phyloP scores from a whole-genome alignment of 2,329 filamentous ascomycete genomes.

The Botrytis hyacinthi region DNA sequence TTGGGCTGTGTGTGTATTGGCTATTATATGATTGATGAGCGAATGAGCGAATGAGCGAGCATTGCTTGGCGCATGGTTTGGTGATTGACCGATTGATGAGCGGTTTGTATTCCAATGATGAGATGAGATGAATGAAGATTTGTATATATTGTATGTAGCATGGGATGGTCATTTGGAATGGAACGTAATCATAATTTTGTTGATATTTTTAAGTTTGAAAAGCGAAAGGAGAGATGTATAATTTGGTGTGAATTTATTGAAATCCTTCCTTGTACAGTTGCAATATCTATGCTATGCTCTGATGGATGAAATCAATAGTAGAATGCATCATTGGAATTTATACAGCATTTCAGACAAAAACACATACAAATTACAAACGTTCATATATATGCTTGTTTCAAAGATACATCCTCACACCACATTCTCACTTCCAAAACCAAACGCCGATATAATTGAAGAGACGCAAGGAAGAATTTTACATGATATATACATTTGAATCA shows the following conservation, averaged over 20 bases:
- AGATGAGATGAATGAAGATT: constrained; percentile 12
- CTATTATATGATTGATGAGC: constrained; percentile 5
- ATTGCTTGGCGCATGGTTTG: constrained; percentile 6
- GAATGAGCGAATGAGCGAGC: constrained; percentile 10
- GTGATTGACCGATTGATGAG: background rate
- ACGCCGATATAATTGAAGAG: background rate
- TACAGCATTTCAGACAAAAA: background rate
- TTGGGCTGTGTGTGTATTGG: background rate
- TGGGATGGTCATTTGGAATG: background rate
- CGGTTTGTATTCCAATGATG: constrained; percentile 9
- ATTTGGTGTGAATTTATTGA: background rate
- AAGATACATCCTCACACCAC: background rate
- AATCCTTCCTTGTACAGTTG: background rate
- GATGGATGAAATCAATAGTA: background rate
- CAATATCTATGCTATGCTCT: background rate
- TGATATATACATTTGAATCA: background rate
- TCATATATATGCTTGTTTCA: background rate
- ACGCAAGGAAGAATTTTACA: background rate
- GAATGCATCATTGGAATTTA: background rate
- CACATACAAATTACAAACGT: background rate
- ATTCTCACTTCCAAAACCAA: background rate
- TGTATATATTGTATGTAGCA: background rate
- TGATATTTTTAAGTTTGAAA: background rate
- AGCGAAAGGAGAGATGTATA: background rate
- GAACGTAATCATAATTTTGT: background rate